Conservation (phyloP, 495 filamentous ascomycete genomes). For the Cetradonia linearis region DNA sequence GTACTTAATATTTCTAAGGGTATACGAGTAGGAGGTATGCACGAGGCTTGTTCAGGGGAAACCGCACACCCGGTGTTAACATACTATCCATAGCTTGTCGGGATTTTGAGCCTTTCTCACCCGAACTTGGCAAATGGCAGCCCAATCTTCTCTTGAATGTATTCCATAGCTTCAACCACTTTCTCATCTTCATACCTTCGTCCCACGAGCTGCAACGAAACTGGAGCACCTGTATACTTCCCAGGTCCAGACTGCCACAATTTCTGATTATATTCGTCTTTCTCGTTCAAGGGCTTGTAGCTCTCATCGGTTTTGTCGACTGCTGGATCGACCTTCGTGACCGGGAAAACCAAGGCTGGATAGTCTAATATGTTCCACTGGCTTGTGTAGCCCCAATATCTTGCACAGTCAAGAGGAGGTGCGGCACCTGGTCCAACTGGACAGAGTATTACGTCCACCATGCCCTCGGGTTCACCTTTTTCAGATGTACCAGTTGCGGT, state of each 20-base stretch:
- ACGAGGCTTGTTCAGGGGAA: too few species aligned
- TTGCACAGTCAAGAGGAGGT: conserved; percentile 46
- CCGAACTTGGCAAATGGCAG: conserved; percentile 12
- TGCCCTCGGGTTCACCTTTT: conserved; percentile 18
- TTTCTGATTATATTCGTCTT: conserved; percentile 33
- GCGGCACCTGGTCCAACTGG: conserved; percentile 52
- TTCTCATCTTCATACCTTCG: conserved; percentile 39
- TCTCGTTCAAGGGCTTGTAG: conserved; percentile 30
- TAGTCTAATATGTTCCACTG: conserved; percentile 70
- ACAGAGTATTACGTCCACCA: conserved; percentile 60
- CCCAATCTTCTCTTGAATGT: conserved; percentile 28
- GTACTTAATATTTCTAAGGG: too few species aligned
- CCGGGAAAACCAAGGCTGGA: conserved; percentile 45
- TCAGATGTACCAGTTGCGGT: conserved; percentile 28
- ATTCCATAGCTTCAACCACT: conserved; percentile 31
- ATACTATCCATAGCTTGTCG: too few species aligned
- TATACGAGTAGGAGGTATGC: too few species aligned
- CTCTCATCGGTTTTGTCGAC: conserved; percentile 27
- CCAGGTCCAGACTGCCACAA: conserved; percentile 28
- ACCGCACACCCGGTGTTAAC: too few species aligned
- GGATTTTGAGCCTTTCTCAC: not conserved
- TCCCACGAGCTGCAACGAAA: conserved; percentile 35
- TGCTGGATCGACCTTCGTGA: conserved; percentile 26
- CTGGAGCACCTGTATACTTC: conserved; percentile 28
- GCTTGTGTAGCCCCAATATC: conserved; percentile 61